Conservation (phyloP, 192 early-diverging fungal species). For the Lunasporangiospora selenospora region DNA sequence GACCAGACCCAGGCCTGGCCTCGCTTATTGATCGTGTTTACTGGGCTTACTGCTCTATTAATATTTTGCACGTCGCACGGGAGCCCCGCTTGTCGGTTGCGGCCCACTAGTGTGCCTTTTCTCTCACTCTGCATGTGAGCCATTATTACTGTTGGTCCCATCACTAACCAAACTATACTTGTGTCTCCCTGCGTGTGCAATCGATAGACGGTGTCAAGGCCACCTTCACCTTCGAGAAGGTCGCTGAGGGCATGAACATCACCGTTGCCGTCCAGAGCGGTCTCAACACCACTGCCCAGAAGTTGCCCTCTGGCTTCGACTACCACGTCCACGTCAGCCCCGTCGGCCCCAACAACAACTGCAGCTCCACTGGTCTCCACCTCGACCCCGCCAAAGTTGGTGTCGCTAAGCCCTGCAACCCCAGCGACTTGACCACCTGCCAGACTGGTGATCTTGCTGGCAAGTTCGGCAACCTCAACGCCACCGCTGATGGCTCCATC, state of each 20-base stretch:
- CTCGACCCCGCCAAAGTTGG: constrained; percentile 42
- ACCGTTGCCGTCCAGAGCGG: constrained; percentile 9
- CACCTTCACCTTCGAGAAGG: constrained; percentile 32
- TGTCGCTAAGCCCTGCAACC: constrained; percentile 21
- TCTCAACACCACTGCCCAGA: constrained; percentile 4
- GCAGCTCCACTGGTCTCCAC: constrained; percentile 25
- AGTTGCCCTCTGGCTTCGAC: constrained; percentile 13
- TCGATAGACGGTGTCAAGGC: constrained; percentile 22
- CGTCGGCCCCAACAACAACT: constrained; percentile 19
- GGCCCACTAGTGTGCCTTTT: too few species aligned
- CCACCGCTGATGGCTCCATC: constrained; percentile 31
- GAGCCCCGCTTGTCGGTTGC: too few species aligned
- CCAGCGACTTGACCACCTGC: constrained; percentile 47
- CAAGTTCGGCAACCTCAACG: constrained; percentile 54
- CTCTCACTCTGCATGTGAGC: too few species aligned
- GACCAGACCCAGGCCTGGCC: too few species aligned
- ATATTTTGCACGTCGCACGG: too few species aligned
- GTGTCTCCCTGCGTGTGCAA: too few species aligned
- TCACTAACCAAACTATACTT: too few species aligned
- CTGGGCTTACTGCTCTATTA: too few species aligned
- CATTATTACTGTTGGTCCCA: too few species aligned
- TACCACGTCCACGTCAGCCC: constrained; percentile 44
- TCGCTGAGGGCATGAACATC: constrained; percentile 18
- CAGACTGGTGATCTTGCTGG: constrained; percentile 67
- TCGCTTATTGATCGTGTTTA: too few species aligned